A percentile compares a stretch with the other conserved stretches of the same genome.
phyloP scores from a whole-genome alignment of 495 filamentous ascomycete genomes.

The Penicillium alfredii region DNA sequence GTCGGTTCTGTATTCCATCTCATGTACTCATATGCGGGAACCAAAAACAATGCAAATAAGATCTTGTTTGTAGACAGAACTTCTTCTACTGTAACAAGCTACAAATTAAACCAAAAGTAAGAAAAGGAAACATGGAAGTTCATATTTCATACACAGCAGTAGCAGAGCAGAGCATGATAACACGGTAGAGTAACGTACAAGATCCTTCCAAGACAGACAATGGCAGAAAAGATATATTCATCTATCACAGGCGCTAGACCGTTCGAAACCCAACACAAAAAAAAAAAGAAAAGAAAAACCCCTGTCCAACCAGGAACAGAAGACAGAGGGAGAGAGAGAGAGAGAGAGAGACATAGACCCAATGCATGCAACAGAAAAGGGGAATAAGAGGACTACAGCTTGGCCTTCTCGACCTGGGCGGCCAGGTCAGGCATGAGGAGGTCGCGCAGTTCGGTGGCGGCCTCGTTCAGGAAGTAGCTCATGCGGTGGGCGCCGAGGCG shows the following conservation, averaged over 20 bases:
- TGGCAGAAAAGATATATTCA: constrained; percentile 9
- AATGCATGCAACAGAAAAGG: constrained; percentile 2
- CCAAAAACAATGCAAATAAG: too few species aligned
- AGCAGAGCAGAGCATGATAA: too few species aligned
- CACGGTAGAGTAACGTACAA: too few species aligned
- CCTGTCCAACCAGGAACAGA: background rate
- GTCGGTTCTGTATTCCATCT: too few species aligned
- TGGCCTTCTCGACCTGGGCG: constrained; percentile 68
- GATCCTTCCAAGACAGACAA: background rate
- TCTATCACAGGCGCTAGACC: constrained; percentile 11
- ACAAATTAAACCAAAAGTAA: too few species aligned
- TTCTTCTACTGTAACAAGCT: too few species aligned
- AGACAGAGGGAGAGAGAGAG: constrained; percentile 1
- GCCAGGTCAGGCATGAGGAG: constrained; percentile 78
- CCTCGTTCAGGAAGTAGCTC: constrained; percentile 91
- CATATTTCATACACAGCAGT: too few species aligned
- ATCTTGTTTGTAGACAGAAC: too few species aligned
- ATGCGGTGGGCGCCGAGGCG: constrained; percentile 84
- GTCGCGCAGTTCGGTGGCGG: constrained; percentile 84
- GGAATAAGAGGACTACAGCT: constrained; percentile 64
- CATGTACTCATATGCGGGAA: too few species aligned
- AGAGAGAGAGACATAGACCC: constrained; percentile 3
- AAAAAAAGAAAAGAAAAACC: constrained; percentile 4
- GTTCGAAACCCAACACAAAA: too few species aligned
- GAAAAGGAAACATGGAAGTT: too few species aligned